phyloP scores from a whole-genome alignment of 176 grass and related monocot genomes.

The Zoysia pacifica region DNA sequence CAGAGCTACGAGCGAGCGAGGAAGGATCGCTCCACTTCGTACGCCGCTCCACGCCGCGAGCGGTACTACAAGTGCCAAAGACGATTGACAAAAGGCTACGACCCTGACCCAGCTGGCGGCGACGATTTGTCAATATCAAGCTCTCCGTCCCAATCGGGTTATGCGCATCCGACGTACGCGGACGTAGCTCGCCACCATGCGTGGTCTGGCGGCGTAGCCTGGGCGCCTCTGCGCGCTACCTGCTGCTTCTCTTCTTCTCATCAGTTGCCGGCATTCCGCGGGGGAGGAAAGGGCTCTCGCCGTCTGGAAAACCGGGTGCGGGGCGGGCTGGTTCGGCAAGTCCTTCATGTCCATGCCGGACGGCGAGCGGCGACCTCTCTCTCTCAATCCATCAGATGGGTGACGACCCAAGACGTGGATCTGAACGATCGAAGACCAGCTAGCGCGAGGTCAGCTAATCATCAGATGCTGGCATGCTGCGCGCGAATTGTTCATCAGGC shows the following conservation, averaged over 20 bases:
- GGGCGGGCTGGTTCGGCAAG: neutral
- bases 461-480: neutral
- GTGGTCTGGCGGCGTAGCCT: slow-evolving; percentile 12
- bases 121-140: slow-evolving; percentile 39
- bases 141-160: neutral
- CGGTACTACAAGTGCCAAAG: slow-evolving; percentile 14
- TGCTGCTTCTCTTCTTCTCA: neutral
- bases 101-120: neutral
- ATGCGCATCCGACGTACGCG: slow-evolving; percentile 12
- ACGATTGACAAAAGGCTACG: slow-evolving; percentile 49
- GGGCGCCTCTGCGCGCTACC: neutral
- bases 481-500: neutral
- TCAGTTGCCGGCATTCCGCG: neutral
- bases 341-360: neutral
- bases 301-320: neutral
- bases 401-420: neutral
- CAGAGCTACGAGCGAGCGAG: neutral
- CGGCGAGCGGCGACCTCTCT: neutral
- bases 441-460: neutral
- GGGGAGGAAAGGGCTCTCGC: neutral
- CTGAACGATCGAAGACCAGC: neutral
- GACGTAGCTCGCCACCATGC: slow-evolving; percentile 5
- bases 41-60: neutral
- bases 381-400: neutral
- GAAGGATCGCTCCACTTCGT: neutral